phyloP scores from a whole-genome alignment of 75 land plant species.

The Larix kaempferi region DNA sequence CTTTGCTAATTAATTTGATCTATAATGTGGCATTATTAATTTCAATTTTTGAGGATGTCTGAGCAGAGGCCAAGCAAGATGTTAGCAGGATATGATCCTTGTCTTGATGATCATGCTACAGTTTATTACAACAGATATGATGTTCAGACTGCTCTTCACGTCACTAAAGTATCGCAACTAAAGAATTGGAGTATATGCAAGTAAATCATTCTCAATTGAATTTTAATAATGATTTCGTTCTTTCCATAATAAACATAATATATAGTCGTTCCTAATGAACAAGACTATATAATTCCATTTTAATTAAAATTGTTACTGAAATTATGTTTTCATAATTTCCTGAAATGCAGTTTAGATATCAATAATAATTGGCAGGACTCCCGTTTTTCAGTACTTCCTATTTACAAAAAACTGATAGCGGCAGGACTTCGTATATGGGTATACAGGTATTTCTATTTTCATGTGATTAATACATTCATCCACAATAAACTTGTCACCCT shows the following conservation, averaged over 20 bases:
- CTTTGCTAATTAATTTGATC: too few relatives aligned
- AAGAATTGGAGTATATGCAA: slow-evolving; percentile 69
- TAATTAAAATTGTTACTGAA: not conserved
- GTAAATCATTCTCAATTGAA: slow-evolving; percentile 16
- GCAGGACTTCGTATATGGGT: slow-evolving; percentile 63
- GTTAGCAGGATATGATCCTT: slow-evolving; percentile 32
- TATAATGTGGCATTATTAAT: too few relatives aligned
- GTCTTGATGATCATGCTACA: slow-evolving; percentile 46
- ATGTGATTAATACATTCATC: not conserved
- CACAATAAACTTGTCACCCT: not conserved
- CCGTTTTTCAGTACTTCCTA: slow-evolving; percentile 39
- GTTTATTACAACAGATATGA: slow-evolving; percentile 47
- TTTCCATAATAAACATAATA: too few relatives aligned
- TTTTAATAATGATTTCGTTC: not conserved
- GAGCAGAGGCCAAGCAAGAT: too few relatives aligned
- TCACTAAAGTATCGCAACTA: slow-evolving; percentile 30
- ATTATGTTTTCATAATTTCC: not conserved
- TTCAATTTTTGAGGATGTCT: too few relatives aligned
- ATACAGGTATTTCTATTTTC: slow-evolving; percentile 35
- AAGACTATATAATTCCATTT: not conserved
- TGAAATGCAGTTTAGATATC: not conserved
- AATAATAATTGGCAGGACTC: not conserved
- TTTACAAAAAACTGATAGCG: slow-evolving; percentile 55
- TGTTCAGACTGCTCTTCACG: slow-evolving; percentile 63
- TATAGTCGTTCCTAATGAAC: not conserved